Conservation (phyloP, 768 basidiomycete species). For the Myochromella boudieri region DNA sequence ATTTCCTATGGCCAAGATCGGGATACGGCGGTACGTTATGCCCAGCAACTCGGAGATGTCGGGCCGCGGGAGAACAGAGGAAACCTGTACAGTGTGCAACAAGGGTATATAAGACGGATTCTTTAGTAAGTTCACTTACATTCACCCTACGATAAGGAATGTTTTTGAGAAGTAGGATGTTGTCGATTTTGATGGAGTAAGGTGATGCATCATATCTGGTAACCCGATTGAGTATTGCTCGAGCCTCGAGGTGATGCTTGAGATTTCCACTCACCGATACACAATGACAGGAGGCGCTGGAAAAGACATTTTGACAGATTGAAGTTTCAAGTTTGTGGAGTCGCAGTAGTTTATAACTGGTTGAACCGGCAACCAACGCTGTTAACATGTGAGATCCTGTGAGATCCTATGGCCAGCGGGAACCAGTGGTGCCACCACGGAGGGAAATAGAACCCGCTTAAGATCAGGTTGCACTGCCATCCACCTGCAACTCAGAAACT, state of each 20-base stretch:
- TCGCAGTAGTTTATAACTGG: not conserved
- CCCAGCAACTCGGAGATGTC: slow-evolving; percentile 54
- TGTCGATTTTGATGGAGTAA: slow-evolving; percentile 50
- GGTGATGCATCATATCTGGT: slow-evolving; percentile 53
- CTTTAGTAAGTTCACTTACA: slow-evolving; percentile 30
- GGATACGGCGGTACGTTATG: slow-evolving; percentile 57
- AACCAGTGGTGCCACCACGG: too few relatives aligned
- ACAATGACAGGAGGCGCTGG: slow-evolving; percentile 34
- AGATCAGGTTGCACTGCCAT: too few relatives aligned
- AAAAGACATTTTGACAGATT: not conserved
- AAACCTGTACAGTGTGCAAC: slow-evolving; percentile 35
- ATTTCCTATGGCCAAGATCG: slow-evolving; percentile 58
- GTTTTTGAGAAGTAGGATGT: slow-evolving; percentile 47
- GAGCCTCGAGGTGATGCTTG: not conserved
- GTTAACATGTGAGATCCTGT: too few relatives aligned
- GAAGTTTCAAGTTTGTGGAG: not conserved
- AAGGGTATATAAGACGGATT: not conserved
- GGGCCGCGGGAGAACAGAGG: slow-evolving; percentile 50
- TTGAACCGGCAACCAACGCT: slow-evolving; percentile 3
- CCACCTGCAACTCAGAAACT: too few relatives aligned
- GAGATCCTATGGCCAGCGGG: too few relatives aligned
- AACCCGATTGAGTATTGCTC: not conserved
- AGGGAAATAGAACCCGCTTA: too few relatives aligned
- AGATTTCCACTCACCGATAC: slow-evolving; percentile 48
- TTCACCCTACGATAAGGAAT: slow-evolving; percentile 48